Evolutionary conservation across 2,329 filamentous ascomycete species (phyloP).

Genomic region (Exophiala sp.): DNA sequence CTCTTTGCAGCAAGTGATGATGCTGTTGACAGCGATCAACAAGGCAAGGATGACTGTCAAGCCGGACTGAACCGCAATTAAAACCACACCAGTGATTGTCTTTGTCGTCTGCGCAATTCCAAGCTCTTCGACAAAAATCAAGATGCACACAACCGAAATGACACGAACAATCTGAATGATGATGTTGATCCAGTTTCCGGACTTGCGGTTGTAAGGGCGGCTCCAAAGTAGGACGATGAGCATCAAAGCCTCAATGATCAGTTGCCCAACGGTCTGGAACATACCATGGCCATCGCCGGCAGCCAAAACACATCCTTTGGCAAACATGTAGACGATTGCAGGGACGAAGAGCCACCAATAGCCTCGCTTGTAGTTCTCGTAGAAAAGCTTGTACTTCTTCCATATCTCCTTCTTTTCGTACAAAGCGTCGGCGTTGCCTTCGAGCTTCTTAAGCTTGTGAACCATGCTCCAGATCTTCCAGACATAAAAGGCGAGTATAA

Average conservation of each 20-base stretch:
- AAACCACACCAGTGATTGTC: slow-evolving; percentile 86
- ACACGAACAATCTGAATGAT: slow-evolving; percentile 85
- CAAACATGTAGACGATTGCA: slow-evolving; percentile 82
- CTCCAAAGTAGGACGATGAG: slow-evolving; percentile 76
- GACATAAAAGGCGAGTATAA: slow-evolving; percentile 74
- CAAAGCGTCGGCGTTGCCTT: slow-evolving; percentile 69
- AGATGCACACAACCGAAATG: slow-evolving; percentile 79
- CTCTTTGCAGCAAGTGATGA: slow-evolving; percentile 75
- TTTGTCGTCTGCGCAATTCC: slow-evolving; percentile 87
- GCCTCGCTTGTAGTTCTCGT: slow-evolving; percentile 88
- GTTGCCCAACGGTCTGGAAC: slow-evolving; percentile 72
- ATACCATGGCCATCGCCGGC: slow-evolving; percentile 82
- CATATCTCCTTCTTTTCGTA: slow-evolving; percentile 88
- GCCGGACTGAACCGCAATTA: slow-evolving; percentile 85
- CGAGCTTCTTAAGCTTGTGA: slow-evolving; percentile 65
- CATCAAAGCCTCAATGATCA: slow-evolving; percentile 78
- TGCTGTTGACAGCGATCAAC: slow-evolving; percentile 82
- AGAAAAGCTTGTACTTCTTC: slow-evolving; percentile 96
- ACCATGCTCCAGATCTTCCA: slow-evolving; percentile 79
- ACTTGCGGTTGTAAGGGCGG: slow-evolving; percentile 80
- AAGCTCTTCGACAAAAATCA: slow-evolving; percentile 92
- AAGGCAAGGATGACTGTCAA: slow-evolving; percentile 81
- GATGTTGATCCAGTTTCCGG: slow-evolving; percentile 90
- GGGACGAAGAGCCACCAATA: slow-evolving; percentile 99
- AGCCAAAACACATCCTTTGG: slow-evolving; percentile 81